Percentiles rank a stretch among this genome's conserved stretches.
Conservation (phyloP, 306 rosid genomes). For the Rosa persica region DNA sequence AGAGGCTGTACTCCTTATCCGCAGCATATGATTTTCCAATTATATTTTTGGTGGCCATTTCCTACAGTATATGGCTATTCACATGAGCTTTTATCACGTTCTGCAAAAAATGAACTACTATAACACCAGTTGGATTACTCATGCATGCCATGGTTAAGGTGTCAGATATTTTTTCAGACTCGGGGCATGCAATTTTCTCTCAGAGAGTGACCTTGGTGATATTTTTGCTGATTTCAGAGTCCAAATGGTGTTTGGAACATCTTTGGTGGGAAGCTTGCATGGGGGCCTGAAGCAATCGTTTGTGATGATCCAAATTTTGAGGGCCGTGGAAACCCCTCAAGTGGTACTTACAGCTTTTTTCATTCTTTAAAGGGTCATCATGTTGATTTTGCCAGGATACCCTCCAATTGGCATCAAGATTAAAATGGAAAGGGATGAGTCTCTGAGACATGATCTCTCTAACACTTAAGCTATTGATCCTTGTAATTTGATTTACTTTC, state of each 20-base stretch:
- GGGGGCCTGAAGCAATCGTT: constrained; percentile 88
- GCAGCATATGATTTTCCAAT: background rate
- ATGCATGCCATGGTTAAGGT: background rate
- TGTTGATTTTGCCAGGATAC: background rate
- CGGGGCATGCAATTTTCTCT: background rate
- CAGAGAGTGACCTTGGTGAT: background rate
- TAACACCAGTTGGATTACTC: background rate
- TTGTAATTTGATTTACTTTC: background rate
- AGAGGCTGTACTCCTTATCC: background rate
- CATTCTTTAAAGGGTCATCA: background rate
- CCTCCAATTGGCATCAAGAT: background rate
- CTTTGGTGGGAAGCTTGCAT: constrained; percentile 71
- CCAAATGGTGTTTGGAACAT: constrained; percentile 85
- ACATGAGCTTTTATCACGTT: background rate
- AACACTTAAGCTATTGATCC: background rate
- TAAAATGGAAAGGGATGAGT: background rate
- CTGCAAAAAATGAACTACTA: background rate
- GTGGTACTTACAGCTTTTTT: constrained; percentile 39
- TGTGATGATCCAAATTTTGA: constrained; percentile 77
- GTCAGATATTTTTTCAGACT: background rate
- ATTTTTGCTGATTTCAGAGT: constrained; percentile 50
- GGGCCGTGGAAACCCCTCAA: constrained; percentile 74
- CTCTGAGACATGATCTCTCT: constrained; percentile 3
- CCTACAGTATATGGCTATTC: background rate
- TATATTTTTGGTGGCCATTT: background rate